A percentile compares a stretch with the other conserved stretches of the same genome.
phyloP scores from a whole-genome alignment of 371 early-diverging fungal species.

The Dinochytrium kinnereticum region DNA sequence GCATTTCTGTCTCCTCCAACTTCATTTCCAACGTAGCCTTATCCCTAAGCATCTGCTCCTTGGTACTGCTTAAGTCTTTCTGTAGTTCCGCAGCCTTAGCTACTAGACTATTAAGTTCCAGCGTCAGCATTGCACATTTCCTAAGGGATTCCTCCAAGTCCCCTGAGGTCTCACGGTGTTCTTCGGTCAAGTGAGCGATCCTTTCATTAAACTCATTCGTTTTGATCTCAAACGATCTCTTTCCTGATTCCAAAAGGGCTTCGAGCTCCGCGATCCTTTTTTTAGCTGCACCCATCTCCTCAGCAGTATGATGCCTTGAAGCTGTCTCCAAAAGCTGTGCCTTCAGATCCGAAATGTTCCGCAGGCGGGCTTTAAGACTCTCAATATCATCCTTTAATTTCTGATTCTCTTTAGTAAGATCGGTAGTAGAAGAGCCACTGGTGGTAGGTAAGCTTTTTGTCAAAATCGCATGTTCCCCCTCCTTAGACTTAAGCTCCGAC shows the following conservation, averaged over 20 bases:
- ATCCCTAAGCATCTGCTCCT: neutral
- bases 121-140: too few relatives aligned
- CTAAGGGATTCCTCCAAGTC: neutral
- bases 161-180: neutral
- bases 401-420: constrained; percentile 6
- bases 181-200: neutral
- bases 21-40: neutral
- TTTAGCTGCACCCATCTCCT: constrained; percentile 27
- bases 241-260: neutral
- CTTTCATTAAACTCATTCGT: neutral
- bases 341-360: constrained; percentile 27
- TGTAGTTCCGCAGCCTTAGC: neutral
- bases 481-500: neutral
- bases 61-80: neutral
- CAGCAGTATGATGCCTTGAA: constrained; percentile 29
- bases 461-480: neutral
- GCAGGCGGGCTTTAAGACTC: constrained; percentile 22
- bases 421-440: neutral
- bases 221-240: neutral
- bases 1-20: neutral
- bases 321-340: constrained; percentile 30
- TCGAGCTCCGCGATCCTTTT: constrained; percentile 17
- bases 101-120: neutral
- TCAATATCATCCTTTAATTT: constrained; percentile 26
- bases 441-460: neutral